Percentiles rank a stretch among this genome's conserved stretches.
These are phyloP conservation scores for Cladorrhinum sp. DNA, from an alignment of 2,329 filamentous ascomycete genomes.

Conservation along the genomic window DNA sequence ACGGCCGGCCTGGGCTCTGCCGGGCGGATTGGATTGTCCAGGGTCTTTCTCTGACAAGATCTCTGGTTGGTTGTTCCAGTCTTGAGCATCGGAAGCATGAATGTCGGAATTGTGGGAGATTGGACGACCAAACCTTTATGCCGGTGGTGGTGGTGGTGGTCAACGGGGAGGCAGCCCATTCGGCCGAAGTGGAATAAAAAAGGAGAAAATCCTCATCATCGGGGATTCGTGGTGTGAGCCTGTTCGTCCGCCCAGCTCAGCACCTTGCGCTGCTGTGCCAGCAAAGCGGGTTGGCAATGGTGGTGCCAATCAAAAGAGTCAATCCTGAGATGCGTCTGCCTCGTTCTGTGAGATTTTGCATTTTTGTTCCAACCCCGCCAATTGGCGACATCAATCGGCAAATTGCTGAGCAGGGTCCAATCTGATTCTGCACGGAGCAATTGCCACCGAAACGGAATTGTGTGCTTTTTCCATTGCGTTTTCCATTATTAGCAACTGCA, in stretches of 20 bases:
- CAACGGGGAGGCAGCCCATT: slow-evolving; percentile 20
- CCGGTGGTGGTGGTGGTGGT: neutral
- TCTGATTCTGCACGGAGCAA: neutral
- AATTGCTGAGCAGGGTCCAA: slow-evolving; percentile 5
- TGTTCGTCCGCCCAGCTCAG: slow-evolving; percentile 6
- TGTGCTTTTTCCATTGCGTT: too few species aligned
- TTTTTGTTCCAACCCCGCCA: neutral
- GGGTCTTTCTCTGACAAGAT: neutral
- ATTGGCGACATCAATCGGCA: slow-evolving; percentile 4
- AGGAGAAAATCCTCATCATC: neutral
- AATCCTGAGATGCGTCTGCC: neutral
- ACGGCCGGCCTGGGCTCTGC: slow-evolving; percentile 6
- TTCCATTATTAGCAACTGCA: too few species aligned
- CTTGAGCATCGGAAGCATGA: neutral
- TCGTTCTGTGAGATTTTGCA: neutral
- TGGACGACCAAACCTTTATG: slow-evolving; percentile 9
- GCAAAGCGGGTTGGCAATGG: slow-evolving; percentile 8
- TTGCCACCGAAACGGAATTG: too few species aligned
- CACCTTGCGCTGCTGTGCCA: neutral
- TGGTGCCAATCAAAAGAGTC: slow-evolving; percentile 14
- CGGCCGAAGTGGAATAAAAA: slow-evolving; percentile 1
- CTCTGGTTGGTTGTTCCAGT: slow-evolving; percentile 8
- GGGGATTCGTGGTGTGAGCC: slow-evolving; percentile 7
- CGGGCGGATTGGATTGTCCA: slow-evolving; percentile 1
- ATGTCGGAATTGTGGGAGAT: slow-evolving; percentile 15